Percentiles rank a stretch among this genome's conserved stretches.
These are phyloP conservation scores for Vigna trinervia DNA, from an alignment of 306 rosid species.

Conservation along the genomic window DNA sequence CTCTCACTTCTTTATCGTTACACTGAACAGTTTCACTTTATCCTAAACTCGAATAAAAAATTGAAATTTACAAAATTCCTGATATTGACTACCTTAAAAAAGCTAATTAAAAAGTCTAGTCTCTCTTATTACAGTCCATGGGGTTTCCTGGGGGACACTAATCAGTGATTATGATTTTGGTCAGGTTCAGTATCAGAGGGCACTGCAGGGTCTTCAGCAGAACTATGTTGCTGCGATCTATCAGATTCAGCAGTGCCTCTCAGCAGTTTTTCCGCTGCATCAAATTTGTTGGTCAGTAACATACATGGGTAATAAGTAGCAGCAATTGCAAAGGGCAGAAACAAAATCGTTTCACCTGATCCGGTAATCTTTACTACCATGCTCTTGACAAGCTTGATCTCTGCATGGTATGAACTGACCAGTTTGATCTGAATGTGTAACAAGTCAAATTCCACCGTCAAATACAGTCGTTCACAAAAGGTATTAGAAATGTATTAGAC, in stretches of 20 bases:
- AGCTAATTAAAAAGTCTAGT: not conserved
- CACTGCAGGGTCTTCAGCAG: constrained; percentile 55
- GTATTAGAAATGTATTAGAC: constrained; percentile 3
- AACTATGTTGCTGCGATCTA: constrained; percentile 37
- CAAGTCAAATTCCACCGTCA: constrained; percentile 19
- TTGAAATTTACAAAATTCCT: not conserved
- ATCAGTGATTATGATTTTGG: constrained; percentile 34
- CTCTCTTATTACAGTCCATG: constrained; percentile 1
- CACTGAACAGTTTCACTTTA: not conserved
- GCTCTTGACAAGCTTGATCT: constrained; percentile 62
- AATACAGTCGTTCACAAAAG: constrained; percentile 1
- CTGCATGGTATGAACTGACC: constrained; percentile 60
- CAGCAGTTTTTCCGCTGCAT: constrained; percentile 48
- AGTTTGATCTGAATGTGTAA: constrained; percentile 66
- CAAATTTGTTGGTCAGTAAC: constrained; percentile 26
- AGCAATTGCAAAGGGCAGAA: not conserved
- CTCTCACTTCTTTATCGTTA: not conserved
- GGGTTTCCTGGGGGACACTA: not conserved
- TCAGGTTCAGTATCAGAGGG: constrained; percentile 53
- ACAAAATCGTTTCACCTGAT: constrained; percentile 63
- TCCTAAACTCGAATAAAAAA: not conserved
- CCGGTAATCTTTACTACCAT: constrained; percentile 56
- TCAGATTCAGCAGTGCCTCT: constrained; percentile 50
- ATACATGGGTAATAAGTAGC: not conserved
- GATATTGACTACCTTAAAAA: not conserved